phyloP scores from a whole-genome alignment of 208 protist species.

The Trypanosoma rangeli region DNA sequence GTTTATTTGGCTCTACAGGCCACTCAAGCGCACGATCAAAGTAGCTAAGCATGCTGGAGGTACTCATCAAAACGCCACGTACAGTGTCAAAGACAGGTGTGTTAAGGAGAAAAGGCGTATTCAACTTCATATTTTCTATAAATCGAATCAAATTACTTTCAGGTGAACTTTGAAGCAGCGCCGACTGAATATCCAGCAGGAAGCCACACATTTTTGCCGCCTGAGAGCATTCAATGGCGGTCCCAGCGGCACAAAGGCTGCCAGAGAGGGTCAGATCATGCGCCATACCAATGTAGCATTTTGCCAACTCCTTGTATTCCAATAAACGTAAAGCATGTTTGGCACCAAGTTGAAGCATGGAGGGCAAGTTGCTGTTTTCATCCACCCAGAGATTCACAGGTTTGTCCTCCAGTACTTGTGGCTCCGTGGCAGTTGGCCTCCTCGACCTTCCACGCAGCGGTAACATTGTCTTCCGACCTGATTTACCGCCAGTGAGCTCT shows the following conservation, averaged over 20 bases:
- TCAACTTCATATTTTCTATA: conserved; percentile 15
- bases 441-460: neutral
- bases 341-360: neutral
- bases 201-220: conserved; percentile 30
- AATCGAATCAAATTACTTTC: conserved; percentile 22
- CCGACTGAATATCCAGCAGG: conserved; percentile 21
- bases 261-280: conserved; percentile 19
- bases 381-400: conserved; percentile 19
- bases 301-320: conserved; percentile 21
- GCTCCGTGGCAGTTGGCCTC: neutral
- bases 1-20: conserved; percentile 27
- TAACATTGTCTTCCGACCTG: conserved; percentile 1
- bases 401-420: neutral
- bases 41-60: conserved; percentile 24
- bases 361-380: conserved; percentile 13
- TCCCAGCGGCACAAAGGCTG: conserved; percentile 21
- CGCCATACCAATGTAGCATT: conserved; percentile 28
- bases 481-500: neutral
- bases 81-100: conserved; percentile 24
- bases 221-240: conserved; percentile 40
- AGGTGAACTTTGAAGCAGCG: conserved; percentile 14
- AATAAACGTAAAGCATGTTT: conserved; percentile 13
- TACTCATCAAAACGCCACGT: conserved; percentile 13
- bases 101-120: conserved; percentile 23
- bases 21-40: conserved; percentile 29